Evolutionary conservation across 2,329 filamentous ascomycete genomes (phyloP), one percentile per base, ranked within the genome.

Genomic region (Alternaria sp.): DNA sequence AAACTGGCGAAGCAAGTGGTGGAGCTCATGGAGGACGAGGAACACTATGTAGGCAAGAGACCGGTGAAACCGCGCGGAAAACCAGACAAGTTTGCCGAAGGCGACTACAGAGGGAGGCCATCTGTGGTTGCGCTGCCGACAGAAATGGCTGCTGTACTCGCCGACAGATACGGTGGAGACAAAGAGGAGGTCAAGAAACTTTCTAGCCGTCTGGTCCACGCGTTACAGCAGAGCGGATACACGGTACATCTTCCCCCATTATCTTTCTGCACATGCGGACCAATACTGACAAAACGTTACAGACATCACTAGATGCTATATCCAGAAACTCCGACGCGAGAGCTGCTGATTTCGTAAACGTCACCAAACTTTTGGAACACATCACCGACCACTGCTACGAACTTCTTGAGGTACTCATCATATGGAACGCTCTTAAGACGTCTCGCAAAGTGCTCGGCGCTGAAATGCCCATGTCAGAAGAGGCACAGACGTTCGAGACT

Each of bases 361-460:
- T 1, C 1, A 9, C 19, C 3, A 6, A 3, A 1, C 65, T 69
- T 23, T 15, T 47, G 10, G 12, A 2, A 10, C 67, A 61, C 47
- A 49, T 59, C 8, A 52, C 26, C n/a, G 9, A 30, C 30, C 61
- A 65, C 57, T 56, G 26, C 65, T 68, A 67, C 54, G 64, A 71
- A 5, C 74, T 82, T 30, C 50, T 78, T 9, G 67, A 72, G 5
- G 70, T 75, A 5, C 67, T 82, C 10, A 76, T 80, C 12, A 68
- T 83, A 21, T 82, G 78, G 77, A 81, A 83, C 61, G 82, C 79
- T n/a, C 74, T 84, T n/a, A 74, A 69, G 50, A 76, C 83, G 5
- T 79, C 82, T 1, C 73, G 76, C 54, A 77, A 77, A 32, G 78
- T 84, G 5, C 77, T 84, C 0, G 79, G 79, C 10, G 60, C 61